Evolutionary conservation across 495 filamentous ascomycete species (phyloP).

Genomic region (Hypoxylon lienhwacheense): DNA sequence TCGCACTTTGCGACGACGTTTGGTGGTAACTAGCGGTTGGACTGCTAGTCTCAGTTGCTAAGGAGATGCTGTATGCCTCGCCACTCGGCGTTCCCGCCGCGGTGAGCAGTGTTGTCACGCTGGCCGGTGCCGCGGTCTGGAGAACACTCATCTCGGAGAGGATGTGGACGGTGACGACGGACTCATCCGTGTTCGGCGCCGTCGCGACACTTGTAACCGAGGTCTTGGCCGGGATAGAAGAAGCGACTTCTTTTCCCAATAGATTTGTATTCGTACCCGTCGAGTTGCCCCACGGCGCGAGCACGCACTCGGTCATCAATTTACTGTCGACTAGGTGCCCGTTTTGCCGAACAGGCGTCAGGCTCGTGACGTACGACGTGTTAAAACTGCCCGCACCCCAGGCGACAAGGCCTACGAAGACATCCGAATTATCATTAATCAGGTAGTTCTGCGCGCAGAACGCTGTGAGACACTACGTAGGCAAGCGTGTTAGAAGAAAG

Average conservation of each 20-base stretch:
- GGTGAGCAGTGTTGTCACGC: conserved; percentile 22
- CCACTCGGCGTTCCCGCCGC: conserved; percentile 22
- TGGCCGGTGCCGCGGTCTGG: conserved; percentile 12
- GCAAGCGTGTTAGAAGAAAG: background rate
- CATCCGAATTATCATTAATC: conserved; percentile 55
- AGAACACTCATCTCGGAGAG: conserved; percentile 19
- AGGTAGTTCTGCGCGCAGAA: conserved; percentile 52
- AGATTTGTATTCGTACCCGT: conserved; percentile 6
- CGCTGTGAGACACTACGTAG: conserved; percentile 43
- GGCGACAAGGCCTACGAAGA: conserved; percentile 53
- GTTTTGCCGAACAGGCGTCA: conserved; percentile 49
- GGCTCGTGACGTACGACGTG: conserved; percentile 47
- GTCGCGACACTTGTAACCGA: background rate
- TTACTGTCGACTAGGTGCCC: conserved; percentile 43
- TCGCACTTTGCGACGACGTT: background rate
- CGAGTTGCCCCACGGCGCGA: conserved; percentile 38
- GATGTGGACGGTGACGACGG: conserved; percentile 21
- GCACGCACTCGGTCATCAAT: conserved; percentile 45
- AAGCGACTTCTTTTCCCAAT: background rate
- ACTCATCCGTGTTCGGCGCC: conserved; percentile 1
- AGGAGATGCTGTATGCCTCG: conserved; percentile 11
- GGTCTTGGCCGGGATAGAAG: background rate
- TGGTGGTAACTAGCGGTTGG: background rate
- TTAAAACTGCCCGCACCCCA: conserved; percentile 55
- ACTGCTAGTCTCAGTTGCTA: conserved; percentile 12